These are phyloP conservation scores for Daedaleopsis nitida DNA, from an alignment of 768 basidiomycete species.

Conservation along the genomic window DNA sequence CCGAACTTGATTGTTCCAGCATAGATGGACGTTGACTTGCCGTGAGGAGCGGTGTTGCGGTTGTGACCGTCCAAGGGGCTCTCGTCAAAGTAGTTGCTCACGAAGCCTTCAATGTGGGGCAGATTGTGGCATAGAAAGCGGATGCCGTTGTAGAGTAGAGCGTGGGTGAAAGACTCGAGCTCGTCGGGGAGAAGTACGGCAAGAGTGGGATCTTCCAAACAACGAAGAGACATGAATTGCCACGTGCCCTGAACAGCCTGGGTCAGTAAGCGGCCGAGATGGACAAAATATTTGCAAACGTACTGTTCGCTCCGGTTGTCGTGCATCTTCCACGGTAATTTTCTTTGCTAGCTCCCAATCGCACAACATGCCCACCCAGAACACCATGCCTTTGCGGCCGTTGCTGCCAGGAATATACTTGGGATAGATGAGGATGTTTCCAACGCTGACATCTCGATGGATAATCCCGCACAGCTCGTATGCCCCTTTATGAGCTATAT, in stretches of 20 bases:
- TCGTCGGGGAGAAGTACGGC: constrained; percentile 16
- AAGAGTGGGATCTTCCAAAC: constrained; percentile 6
- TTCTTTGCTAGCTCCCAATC: constrained; percentile 15
- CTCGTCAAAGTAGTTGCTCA: constrained; percentile 2
- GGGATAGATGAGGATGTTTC: constrained; percentile 12
- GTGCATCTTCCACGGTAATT: background rate
- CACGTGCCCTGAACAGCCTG: constrained; percentile 16
- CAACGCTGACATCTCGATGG: constrained; percentile 16
- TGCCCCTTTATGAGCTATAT: constrained; percentile 9
- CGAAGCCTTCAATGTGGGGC: background rate
- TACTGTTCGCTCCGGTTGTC: constrained; percentile 9
- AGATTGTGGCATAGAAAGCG: constrained; percentile 5
- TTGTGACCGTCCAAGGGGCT: background rate
- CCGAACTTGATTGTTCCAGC: too few relatives aligned
- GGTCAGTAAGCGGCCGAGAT: background rate
- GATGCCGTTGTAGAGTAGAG: constrained; percentile 7
- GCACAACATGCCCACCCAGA: background rate
- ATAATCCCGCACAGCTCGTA: background rate
- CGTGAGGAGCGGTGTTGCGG: background rate
- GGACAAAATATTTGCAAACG: background rate
- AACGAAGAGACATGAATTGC: constrained; percentile 21
- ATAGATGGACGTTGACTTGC: background rate
- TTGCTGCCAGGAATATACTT: background rate
- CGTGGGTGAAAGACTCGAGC: constrained; percentile 22
- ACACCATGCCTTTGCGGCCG: too few relatives aligned